Base-by-base conservation (phyloP, 345 rosid species). In the Leavenworthia alabamica region DNA sequence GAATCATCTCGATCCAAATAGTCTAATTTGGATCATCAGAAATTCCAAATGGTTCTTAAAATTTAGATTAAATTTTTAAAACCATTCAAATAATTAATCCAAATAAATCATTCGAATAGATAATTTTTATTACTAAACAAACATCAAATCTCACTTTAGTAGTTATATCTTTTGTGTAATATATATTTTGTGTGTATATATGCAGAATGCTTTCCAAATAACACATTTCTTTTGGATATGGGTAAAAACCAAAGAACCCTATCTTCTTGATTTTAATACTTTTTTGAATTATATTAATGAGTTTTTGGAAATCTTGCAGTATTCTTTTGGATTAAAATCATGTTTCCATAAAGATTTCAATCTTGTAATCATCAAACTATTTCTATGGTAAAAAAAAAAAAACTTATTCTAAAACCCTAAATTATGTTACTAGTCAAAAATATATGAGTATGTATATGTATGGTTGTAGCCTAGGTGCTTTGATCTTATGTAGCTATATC, bases 151-250 rank as follows among this genome's bases (percentile, higher is more conserved):
- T n/a, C n/a, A n/a, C n/a, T n/a, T 24, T 0, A 0, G 11, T 45
- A 1, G 4, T 24, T 44, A 5, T 52, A 39, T 56, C 56, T 12
- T 26, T 22, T 47, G 26, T 52, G 23, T 47, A n/a, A n/a, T 44
- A 5, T 52, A 39, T 56, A 51, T 12, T 26, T 22, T 47, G 26
- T 52, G 23, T 47, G n/a, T n/a, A n/a, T n/a, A n/a, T 31, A 17
- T 80, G 79, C 83, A 93, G 97, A 93, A 87, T 45, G 99, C 97
- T 28, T 89, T 93, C 78, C 97, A 89, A 76, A 89, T 93, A 73
- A 93, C 99, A 23, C 89, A 89, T 62, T 89, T 89, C 84, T 60
- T 89, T 15, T 93, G 97, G 99, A 80, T 89, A 48, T 87, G 81
- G 99, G 99, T 89, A 80, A 73, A 6, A 41, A 0, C 6, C 6